These are phyloP conservation scores for Diutina sp. DNA, from an alignment of 1,139 yeast genomes.

Conservation along the genomic window DNA sequence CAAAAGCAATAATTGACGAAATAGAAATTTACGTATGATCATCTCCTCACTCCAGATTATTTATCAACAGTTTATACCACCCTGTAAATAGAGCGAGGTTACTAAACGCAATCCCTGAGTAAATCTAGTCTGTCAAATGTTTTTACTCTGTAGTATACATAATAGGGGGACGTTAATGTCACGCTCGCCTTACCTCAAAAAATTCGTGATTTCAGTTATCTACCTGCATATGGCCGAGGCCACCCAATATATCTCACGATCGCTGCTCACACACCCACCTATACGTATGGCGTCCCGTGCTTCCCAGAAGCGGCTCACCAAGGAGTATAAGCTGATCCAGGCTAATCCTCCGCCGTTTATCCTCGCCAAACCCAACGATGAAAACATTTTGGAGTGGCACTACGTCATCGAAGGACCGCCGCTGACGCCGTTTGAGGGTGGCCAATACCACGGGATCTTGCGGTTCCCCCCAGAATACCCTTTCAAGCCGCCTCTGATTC, in stretches of 20 bases:
- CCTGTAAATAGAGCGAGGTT: too few species aligned
- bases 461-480: slow-evolving; percentile 83
- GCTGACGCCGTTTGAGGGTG: slow-evolving; percentile 69
- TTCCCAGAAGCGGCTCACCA: slow-evolving; percentile 42
- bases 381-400: slow-evolving; percentile 43
- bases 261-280: background rate
- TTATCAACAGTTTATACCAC: too few species aligned
- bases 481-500: slow-evolving; percentile 82
- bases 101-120: too few species aligned
- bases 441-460: slow-evolving; percentile 83
- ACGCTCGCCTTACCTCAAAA: background rate
- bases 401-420: slow-evolving; percentile 80
- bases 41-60: too few species aligned
- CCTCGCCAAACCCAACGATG: slow-evolving; percentile 53
- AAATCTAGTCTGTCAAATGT: too few species aligned
- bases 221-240: background rate
- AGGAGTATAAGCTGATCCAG: slow-evolving; percentile 66
- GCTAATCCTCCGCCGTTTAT: slow-evolving; percentile 75
- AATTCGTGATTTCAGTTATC: background rate
- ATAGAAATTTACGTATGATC: background rate
- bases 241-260: background rate
- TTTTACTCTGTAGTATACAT: too few species aligned
- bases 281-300: slow-evolving; percentile 35
- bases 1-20: background rate
- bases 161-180: background rate